A percentile compares a stretch with the other conserved stretches of the same genome.
phyloP scores from a whole-genome alignment of 805 yeast genomes.

The Lipomyces mesembrius region DNA sequence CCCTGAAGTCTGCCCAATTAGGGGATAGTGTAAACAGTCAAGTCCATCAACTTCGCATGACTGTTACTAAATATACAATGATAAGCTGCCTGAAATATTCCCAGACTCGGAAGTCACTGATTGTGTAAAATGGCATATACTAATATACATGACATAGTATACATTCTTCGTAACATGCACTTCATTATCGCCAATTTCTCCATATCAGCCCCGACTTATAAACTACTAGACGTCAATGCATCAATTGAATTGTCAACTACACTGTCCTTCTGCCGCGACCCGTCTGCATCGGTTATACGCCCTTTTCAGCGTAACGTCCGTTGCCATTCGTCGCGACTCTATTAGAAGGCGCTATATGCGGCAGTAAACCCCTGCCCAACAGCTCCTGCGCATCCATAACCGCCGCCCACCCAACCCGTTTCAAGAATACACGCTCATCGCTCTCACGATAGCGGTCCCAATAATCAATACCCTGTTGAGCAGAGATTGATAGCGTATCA shows the following conservation, averaged over 20 bases:
- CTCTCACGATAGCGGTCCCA: constrained; percentile 37
- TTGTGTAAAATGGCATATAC: background rate
- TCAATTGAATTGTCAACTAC: background rate
- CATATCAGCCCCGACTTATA: too few species aligned
- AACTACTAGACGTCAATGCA: background rate
- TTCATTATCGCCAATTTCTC: background rate
- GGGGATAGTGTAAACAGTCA: background rate
- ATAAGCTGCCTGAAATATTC: too few species aligned
- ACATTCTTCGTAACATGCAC: background rate
- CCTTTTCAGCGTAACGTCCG: background rate
- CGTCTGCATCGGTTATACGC: background rate
- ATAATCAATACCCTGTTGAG: constrained; percentile 32
- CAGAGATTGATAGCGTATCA: constrained; percentile 41
- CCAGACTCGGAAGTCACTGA: background rate
- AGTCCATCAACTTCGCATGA: background rate
- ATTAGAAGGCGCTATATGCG: background rate
- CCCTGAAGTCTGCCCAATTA: background rate
- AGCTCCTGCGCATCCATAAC: constrained; percentile 28
- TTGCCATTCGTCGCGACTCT: background rate
- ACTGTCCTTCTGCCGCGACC: background rate
- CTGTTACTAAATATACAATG: too few species aligned
- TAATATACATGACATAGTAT: background rate
- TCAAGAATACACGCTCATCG: constrained; percentile 35
- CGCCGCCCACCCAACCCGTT: constrained; percentile 26
- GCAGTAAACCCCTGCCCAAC: constrained; percentile 18